Evolutionary conservation across 179 eudicot genomes (phyloP).

Genomic region (Gypsophila paniculata): DNA sequence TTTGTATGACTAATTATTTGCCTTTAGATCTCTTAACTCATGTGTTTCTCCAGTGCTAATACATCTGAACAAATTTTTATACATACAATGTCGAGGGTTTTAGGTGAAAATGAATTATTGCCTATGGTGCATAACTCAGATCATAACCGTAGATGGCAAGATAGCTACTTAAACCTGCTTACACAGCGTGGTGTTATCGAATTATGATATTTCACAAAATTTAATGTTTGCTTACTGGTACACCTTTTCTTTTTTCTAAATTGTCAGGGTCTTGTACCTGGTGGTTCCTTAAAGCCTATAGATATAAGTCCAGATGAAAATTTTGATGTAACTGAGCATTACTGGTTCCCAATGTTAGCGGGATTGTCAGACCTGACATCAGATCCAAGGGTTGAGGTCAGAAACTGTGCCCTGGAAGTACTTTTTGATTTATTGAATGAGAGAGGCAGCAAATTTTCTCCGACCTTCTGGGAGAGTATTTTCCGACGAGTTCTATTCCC

Average conservation of each 20-base stretch:
- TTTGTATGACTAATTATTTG: background rate
- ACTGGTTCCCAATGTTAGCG: constrained; percentile 99
- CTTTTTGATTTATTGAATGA: constrained; percentile 92
- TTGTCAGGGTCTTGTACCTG: constrained; percentile 92
- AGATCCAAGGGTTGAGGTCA: constrained; percentile 82
- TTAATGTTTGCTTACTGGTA: constrained; percentile 10
- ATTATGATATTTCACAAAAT: background rate
- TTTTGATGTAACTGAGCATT: constrained; percentile 89
- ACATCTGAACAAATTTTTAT: background rate
- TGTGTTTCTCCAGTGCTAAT: background rate
- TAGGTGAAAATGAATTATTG: background rate
- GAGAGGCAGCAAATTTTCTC: constrained; percentile 91
- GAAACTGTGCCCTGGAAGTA: constrained; percentile 97
- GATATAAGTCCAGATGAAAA: constrained; percentile 51
- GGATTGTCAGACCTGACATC: constrained; percentile 95
- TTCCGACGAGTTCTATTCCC: constrained; percentile 90
- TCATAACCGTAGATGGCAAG: background rate
- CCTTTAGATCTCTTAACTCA: background rate
- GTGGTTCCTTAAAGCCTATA: constrained; percentile 83
- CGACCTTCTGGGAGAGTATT: constrained; percentile 88
- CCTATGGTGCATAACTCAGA: background rate
- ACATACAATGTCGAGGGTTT: background rate
- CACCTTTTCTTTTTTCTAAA: constrained; percentile 16
- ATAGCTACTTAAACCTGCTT: background rate
- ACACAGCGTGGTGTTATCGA: background rate